phyloP scores from a whole-genome alignment of 2,329 filamentous ascomycete species.

The Aspergillus unguis region DNA sequence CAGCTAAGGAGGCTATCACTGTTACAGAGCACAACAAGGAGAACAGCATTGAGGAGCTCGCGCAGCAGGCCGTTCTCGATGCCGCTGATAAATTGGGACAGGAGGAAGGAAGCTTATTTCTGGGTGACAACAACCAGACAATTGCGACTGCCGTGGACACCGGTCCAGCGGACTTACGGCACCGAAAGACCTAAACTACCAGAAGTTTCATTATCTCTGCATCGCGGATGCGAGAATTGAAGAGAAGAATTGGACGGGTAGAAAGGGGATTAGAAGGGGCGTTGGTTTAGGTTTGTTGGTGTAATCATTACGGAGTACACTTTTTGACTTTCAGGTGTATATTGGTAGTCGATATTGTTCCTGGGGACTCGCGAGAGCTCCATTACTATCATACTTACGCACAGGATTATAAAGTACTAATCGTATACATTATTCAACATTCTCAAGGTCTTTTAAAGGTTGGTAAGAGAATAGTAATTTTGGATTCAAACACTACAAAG shows the following conservation, averaged over 20 bases:
- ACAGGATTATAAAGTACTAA: too few species aligned
- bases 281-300: background rate
- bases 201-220: background rate
- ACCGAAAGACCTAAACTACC: slow-evolving; percentile 21
- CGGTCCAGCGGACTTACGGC: slow-evolving; percentile 84
- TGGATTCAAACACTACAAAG: too few species aligned
- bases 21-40: slow-evolving; percentile 11
- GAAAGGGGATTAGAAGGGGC: background rate
- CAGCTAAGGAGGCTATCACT: slow-evolving; percentile 20
- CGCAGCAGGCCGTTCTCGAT: slow-evolving; percentile 36
- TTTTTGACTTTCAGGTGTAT: too few species aligned
- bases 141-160: slow-evolving; percentile 48
- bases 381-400: too few species aligned
- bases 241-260: background rate
- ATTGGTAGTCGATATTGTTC: too few species aligned
- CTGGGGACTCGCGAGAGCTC: too few species aligned
- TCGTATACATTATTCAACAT: too few species aligned
- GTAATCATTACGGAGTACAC: background rate
- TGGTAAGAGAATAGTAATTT: too few species aligned
- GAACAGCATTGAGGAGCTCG: slow-evolving; percentile 22
- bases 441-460: too few species aligned
- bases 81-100: slow-evolving; percentile 29
- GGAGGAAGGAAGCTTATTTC: slow-evolving; percentile 29
- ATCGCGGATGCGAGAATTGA: background rate
- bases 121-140: slow-evolving; percentile 22